Base-by-base conservation (phyloP, 2,329 filamentous ascomycete species). In the Botrytis fragariae region DNA sequence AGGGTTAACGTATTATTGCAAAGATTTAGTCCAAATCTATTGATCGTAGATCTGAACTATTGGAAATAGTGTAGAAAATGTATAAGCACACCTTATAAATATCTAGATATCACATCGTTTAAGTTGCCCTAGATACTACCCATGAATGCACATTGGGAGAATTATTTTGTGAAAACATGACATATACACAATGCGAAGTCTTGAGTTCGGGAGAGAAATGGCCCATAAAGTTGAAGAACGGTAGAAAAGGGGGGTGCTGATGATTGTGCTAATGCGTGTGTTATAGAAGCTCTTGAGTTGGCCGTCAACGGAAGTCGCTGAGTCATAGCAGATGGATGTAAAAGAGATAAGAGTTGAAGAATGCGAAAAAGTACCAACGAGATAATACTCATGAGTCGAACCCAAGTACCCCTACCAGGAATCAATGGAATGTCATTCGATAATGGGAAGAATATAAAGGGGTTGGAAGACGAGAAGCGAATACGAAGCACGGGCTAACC, bases 21-120 rank as follows among this genome's bases (percentile, higher is more conserved):
- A 7, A n/a, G 1, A 0, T n/a, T n/a, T 7, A n/a, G 14, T 29
- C 3, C 3, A 29, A 29, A 2, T 29, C n/a, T 57, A 18, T 4
- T 4, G 4, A 57, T 57, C 6, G 0, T 18, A 57, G 6, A 29
- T 7, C 14, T 29, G 25, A 29, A 7, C 2, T 54, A 1, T 18
- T 1, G 1, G 5, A 29, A 16, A 29, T 8, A 29, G 14, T 3
- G n/a, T 18, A 18, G n/a, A 29, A 3, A 54, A 8, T 18, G 1
- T 29, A 32, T 57, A 29, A 18, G 3, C 3, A 18, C 3, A 57
- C 51, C 51, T 7, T 18, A 6, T 57, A 18, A 57, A 18, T 57
- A 14, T 29, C 3, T 57, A 57, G 8, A 8, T 9, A 57, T 16
- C n/a, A 29, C 6, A 29, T 57, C 25, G n/a, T 29, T 16, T 54